Percentiles rank a stretch among this genome's conserved stretches.
Conservation (phyloP, 768 basidiomycete genomes). For the Rhizopogon vesiculosus region DNA sequence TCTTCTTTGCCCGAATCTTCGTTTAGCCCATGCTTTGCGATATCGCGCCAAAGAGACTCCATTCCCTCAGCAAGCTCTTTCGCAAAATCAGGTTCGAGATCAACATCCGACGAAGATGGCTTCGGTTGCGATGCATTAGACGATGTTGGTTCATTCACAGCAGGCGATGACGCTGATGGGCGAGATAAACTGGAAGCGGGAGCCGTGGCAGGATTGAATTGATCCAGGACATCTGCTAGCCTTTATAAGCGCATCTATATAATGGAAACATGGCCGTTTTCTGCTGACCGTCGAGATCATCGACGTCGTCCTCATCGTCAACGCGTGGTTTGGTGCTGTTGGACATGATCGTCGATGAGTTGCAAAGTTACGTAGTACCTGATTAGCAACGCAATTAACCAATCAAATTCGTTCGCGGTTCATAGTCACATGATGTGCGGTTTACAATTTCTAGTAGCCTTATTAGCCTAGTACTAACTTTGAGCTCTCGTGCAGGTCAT, state of each 20-base stretch:
- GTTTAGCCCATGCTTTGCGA: slow-evolving; percentile 9
- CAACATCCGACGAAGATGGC: slow-evolving; percentile 1
- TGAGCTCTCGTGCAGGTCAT: too few species aligned
- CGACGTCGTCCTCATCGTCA: slow-evolving; percentile 34
- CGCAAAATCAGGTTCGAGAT: slow-evolving; percentile 29
- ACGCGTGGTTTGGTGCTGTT: slow-evolving; percentile 13
- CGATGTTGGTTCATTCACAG: slow-evolving; percentile 11
- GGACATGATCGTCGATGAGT: slow-evolving; percentile 5
- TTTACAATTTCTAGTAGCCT: too few species aligned
- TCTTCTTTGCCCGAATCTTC: slow-evolving; percentile 8
- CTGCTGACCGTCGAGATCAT: slow-evolving; percentile 37
- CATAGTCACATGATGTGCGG: not conserved
- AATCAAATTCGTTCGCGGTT: too few species aligned
- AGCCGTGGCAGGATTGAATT: slow-evolving; percentile 29
- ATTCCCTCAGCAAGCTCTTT: slow-evolving; percentile 38
- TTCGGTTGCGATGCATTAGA: slow-evolving; percentile 14
- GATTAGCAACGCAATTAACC: too few species aligned
- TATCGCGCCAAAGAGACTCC: slow-evolving; percentile 37
- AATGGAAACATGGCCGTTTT: not conserved
- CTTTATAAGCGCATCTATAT: slow-evolving; percentile 7
- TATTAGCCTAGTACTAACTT: too few species aligned
- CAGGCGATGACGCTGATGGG: slow-evolving; percentile 9
- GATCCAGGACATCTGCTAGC: slow-evolving; percentile 43
- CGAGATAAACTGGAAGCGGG: slow-evolving; percentile 6
- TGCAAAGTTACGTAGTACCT: too few species aligned